Conservation (phyloP, 352 stramenopile genomes). For the Aphanomyces astaci region DNA sequence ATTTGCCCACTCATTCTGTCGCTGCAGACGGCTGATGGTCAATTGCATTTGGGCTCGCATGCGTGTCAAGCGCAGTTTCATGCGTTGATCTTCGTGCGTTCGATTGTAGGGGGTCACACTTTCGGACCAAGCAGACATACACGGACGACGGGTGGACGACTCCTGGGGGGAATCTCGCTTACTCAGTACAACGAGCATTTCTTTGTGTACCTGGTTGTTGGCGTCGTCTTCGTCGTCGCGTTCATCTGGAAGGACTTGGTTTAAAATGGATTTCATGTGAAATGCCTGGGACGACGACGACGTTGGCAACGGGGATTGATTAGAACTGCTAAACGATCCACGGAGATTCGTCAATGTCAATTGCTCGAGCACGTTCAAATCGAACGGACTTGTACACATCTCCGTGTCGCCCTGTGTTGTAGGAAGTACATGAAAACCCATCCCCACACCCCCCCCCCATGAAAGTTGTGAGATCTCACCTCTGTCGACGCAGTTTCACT, state of each 20-base stretch:
- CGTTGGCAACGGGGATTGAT: neutral
- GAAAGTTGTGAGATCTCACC: neutral
- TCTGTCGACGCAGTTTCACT: conserved; percentile 2
- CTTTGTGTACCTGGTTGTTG: neutral
- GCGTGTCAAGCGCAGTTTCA: neutral
- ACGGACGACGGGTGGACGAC: too few relatives aligned
- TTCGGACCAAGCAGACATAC: neutral
- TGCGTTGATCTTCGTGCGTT: neutral
- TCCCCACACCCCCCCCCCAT: too few relatives aligned
- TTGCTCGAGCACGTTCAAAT: neutral
- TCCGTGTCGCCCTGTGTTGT: neutral
- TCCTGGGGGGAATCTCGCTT: too few relatives aligned
- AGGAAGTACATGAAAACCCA: neutral
- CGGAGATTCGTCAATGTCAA: neutral
- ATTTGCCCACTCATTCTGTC: neutral
- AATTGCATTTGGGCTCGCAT: conserved; percentile 15
- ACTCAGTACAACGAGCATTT: too few relatives aligned
- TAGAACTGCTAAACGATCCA: neutral
- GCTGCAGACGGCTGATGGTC: neutral
- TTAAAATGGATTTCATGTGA: neutral
- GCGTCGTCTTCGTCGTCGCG: neutral
- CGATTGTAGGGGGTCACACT: neutral
- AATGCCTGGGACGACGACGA: neutral
- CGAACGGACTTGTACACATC: neutral
- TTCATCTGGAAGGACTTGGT: neutral